Conservation (phyloP, 108 stramenopile species). For the Epipyxis sp. region DNA sequence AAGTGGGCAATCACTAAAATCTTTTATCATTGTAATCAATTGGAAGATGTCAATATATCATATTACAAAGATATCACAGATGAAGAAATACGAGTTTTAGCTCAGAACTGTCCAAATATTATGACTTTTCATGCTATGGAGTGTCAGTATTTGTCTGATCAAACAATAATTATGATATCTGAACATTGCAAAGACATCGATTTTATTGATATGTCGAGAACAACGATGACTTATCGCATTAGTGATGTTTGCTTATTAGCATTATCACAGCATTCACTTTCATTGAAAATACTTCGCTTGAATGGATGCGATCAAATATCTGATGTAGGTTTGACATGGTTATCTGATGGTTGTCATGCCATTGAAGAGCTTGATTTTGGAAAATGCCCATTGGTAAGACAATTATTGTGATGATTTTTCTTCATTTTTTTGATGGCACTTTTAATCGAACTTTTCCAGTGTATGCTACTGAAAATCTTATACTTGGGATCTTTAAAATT, state of each 20-base stretch:
- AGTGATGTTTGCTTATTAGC: conserved; percentile 23
- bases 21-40: not conserved
- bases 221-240: conserved; percentile 18
- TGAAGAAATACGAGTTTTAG: conserved; percentile 28
- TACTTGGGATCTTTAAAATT: no score
- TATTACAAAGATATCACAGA: conserved; percentile 8
- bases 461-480: no score
- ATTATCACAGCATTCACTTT: not conserved
- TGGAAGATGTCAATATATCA: conserved; percentile 21
- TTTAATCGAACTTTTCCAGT: no score
- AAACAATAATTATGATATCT: not conserved
- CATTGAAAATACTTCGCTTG: not conserved
- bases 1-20: not conserved
- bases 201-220: not conserved
- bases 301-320: conserved; percentile 14
- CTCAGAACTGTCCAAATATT: conserved; percentile 20
- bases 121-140: conserved; percentile 8
- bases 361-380: conserved; percentile 16
- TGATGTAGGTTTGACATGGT: conserved; percentile 28
- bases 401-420: not conserved
- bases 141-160: conserved; percentile 16
- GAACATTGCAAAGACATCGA: conserved; percentile 22
- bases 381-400: not conserved
- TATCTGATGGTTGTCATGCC: conserved; percentile 9
- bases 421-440: not conserved